Base-by-base conservation (phyloP, 164 flowering plant genomes). In the Chloranthus sessilifolius region DNA sequence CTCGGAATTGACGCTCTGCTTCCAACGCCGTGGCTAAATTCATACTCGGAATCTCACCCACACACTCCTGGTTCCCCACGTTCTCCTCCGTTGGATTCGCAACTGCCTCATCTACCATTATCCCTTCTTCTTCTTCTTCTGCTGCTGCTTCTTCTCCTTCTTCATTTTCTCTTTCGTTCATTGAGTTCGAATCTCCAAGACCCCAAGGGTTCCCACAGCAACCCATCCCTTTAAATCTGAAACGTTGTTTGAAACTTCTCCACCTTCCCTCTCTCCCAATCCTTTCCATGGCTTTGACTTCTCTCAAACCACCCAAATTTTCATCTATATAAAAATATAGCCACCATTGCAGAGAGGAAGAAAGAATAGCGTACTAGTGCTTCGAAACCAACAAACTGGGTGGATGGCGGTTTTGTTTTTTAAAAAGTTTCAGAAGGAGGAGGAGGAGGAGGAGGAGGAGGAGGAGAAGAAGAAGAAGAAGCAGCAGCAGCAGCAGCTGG, bases 1-100 rank as follows among this genome's bases (percentile, higher is more conserved):
- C 72, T 48, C 89, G 55, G 40, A 61, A 62, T 1, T 76, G 69
- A 14, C 94, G 62, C 70, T 87, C 98, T 1, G 83, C 91, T 1
- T 88, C 98, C 39, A 87, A 40, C 19, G 95, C 98, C 56, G 83
- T 59, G 26, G 94, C 95, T 43, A 87, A 55, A 55, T 79, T 87
- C 95, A 85, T 76, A 23, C 77, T 68, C 39, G 73, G 65, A 15
- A 20, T 38, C 43, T 63, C 56, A 35, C 34, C 68, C 50, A 24
- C 49, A 51, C 77, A 65, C n/a, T n/a, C n/a, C n/a, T n/a, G n/a
- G n/a, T n/a, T n/a, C n/a, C n/a, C n/a, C n/a, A n/a, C n/a, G 15
- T 14, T 39, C 0, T 12, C 40, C 12, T n/a, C 60, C 16, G 53
- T 36, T 19, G 52, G 47, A 26, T 19, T 23, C 38, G 16, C 57